Conservation (phyloP, 148 eudicot genomes). For the Rhododendron williamsianum region DNA sequence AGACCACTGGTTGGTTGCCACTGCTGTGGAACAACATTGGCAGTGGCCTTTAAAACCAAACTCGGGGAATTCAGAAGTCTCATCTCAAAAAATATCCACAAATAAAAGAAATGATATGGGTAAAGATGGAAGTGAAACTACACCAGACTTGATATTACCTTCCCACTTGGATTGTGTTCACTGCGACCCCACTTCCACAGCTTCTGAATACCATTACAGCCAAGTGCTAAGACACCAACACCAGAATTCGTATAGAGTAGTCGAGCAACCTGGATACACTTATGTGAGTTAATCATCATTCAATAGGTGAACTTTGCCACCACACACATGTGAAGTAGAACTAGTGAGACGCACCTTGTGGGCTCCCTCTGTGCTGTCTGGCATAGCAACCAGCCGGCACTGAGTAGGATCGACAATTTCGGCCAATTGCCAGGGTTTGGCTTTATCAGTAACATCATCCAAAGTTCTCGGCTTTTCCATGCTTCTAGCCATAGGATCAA, state of each 20-base stretch:
- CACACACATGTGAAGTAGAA: conserved; percentile 5
- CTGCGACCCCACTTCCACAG: conserved; percentile 86
- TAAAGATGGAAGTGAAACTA: not conserved
- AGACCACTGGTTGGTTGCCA: conserved; percentile 99
- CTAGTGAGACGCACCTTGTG: conserved; percentile 47
- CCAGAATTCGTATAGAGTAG: conserved; percentile 88
- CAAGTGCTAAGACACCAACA: conserved; percentile 73
- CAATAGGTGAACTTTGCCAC: not conserved
- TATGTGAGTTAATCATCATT: not conserved
- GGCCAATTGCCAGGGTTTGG: conserved; percentile 74
- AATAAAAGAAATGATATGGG: not conserved
- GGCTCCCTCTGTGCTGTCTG: conserved; percentile 61
- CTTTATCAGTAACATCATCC: conserved; percentile 64
- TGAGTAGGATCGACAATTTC: conserved; percentile 77
- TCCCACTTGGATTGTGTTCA: conserved; percentile 80
- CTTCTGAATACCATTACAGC: conserved; percentile 59
- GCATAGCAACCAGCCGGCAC: conserved; percentile 76
- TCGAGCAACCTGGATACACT: conserved; percentile 55
- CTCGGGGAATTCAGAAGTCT: conserved; percentile 22
- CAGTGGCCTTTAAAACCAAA: conserved; percentile 70
- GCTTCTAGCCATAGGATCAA: conserved; percentile 52
- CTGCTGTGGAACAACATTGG: conserved; percentile 78
- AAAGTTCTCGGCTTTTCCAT: conserved; percentile 64
- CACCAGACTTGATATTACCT: conserved; percentile 35
- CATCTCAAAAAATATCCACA: not conserved